Base-by-base conservation (phyloP, 1,284 basidiomycete genomes). In the Coniferiporia weirii region DNA sequence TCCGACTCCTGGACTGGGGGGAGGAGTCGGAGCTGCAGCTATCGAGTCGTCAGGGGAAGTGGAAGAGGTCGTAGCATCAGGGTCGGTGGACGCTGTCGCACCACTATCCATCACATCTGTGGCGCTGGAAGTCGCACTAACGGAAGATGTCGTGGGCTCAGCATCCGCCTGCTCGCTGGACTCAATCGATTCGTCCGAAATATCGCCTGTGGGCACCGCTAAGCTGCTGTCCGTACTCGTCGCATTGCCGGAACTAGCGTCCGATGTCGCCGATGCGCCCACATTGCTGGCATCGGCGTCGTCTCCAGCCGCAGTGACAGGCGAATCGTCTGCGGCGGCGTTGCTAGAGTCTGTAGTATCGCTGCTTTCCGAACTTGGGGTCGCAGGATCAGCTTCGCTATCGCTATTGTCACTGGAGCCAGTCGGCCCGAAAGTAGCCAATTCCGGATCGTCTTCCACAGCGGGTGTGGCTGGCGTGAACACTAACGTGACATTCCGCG, bases 401-500 rank as follows among this genome's bases (percentile, higher is more conserved):
- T n/a, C 48, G 44, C 20, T 35, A 6, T 5, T 34, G 34, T 50
- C 55, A 27, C 10, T 20, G 35, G 22, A 17, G 44, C 20, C 45
- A 32, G 15, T 45, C 19, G 61, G 57, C n/a, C 52, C 40, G 53
- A 59, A 59, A n/a, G 61, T 46, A 45, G 61, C 57, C 27, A 49
- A 62, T 40, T 46, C 55, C 48, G 61, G 56, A n/a, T 55, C 15
- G 36, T 45, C 38, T 19, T 52, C 38, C 22, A 62, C 52, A 8
- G 72, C 70, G 12, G 73, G 71, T 5, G 66, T 63, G 7, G 66
- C 65, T 8, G 79, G 74, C 1, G 70, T 72, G 65, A 82, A 83
- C 12, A 77, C 67, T 10, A 83, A 71, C 1, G 75, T 76, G 19
- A 82, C 79, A 53, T 75, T 76, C 62, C 70, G 72, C 32, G 56